Conservation (phyloP, 495 filamentous ascomycete species). For the Chaetomium fimeti region DNA sequence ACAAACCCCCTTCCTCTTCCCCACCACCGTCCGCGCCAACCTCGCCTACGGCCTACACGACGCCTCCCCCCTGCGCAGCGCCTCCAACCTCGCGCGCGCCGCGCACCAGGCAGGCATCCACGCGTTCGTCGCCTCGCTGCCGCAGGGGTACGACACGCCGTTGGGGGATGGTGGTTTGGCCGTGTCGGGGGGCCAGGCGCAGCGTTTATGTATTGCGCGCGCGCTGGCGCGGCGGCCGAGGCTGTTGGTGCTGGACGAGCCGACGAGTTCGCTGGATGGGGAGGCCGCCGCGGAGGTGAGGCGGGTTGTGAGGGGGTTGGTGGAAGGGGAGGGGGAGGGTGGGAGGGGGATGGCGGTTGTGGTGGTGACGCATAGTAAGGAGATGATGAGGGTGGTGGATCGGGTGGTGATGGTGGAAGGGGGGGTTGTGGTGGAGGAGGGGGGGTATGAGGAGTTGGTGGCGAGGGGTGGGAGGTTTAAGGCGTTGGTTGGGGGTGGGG, state of each 20-base stretch:
- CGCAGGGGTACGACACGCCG: constrained; percentile 68
- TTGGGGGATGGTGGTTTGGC: constrained; percentile 75
- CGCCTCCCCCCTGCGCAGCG: constrained; percentile 39
- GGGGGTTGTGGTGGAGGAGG: constrained; percentile 65
- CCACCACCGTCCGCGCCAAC: constrained; percentile 68
- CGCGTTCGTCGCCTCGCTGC: constrained; percentile 73
- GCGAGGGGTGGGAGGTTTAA: constrained; percentile 37
- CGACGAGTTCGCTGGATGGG: constrained; percentile 76
- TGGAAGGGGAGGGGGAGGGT: constrained; percentile 24
- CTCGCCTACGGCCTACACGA: constrained; percentile 72
- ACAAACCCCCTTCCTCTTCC: constrained; percentile 76
- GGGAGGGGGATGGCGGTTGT: constrained; percentile 54
- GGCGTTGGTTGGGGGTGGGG: constrained; percentile 38
- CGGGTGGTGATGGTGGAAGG: constrained; percentile 67
- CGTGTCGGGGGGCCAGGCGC: constrained; percentile 81
- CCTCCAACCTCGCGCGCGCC: constrained; percentile 53
- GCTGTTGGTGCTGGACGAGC: constrained; percentile 82
- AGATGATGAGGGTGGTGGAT: constrained; percentile 81
- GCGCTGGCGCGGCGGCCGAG: constrained; percentile 68
- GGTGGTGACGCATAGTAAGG: constrained; percentile 72
- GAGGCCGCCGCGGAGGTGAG: constrained; percentile 66
- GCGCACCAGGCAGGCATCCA: constrained; percentile 72
- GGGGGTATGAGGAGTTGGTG: constrained; percentile 57
- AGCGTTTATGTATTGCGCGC: constrained; percentile 77
- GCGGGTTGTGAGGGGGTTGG: constrained; percentile 57